A percentile compares a stretch with the other conserved stretches of the same genome.
Conservation (phyloP, 352 stramenopile genomes). For the Phytophthora nicotianae region DNA sequence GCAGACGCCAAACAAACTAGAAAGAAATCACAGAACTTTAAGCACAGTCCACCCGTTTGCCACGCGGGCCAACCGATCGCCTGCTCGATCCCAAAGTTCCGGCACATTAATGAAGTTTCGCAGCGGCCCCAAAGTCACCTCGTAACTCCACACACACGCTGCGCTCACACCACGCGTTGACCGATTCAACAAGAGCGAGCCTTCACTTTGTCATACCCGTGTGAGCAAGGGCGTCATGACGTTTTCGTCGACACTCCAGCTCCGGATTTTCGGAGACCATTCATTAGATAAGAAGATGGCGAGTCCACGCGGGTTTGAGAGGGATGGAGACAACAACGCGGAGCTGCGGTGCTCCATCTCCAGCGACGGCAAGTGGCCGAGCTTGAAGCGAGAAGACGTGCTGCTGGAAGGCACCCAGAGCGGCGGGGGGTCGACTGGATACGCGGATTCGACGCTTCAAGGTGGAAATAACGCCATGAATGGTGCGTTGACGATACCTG, state of each 20-base stretch:
- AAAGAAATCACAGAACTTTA: constrained; percentile 43
- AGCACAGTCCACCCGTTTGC: constrained; percentile 26
- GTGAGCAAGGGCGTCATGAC: constrained; percentile 30
- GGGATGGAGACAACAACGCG: constrained; percentile 19
- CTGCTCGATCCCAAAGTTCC: constrained; percentile 29
- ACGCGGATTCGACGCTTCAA: constrained; percentile 3
- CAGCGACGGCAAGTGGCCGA: constrained; percentile 31
- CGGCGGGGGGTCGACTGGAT: constrained; percentile 2
- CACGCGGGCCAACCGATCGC: constrained; percentile 20
- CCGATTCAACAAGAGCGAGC: constrained; percentile 15
- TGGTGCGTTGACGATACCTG: constrained; percentile 11
- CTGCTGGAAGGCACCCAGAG: constrained; percentile 6
- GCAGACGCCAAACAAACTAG: constrained; percentile 16
- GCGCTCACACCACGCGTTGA: constrained; percentile 10
- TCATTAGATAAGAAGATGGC: constrained; percentile 33
- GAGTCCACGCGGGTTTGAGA: constrained; percentile 17
- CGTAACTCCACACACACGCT: constrained; percentile 24
- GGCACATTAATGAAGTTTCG: constrained; percentile 46
- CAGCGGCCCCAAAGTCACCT: constrained; percentile 22
- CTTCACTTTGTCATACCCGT: constrained; percentile 26
- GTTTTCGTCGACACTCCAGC: constrained; percentile 39
- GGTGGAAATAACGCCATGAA: neutral
- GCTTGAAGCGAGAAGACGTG: constrained; percentile 30
- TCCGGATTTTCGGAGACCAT: constrained; percentile 33
- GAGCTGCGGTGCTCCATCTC: constrained; percentile 24